phyloP scores from a whole-genome alignment of 1,284 basidiomycete species.

The Cryptococcus maquisensis region DNA sequence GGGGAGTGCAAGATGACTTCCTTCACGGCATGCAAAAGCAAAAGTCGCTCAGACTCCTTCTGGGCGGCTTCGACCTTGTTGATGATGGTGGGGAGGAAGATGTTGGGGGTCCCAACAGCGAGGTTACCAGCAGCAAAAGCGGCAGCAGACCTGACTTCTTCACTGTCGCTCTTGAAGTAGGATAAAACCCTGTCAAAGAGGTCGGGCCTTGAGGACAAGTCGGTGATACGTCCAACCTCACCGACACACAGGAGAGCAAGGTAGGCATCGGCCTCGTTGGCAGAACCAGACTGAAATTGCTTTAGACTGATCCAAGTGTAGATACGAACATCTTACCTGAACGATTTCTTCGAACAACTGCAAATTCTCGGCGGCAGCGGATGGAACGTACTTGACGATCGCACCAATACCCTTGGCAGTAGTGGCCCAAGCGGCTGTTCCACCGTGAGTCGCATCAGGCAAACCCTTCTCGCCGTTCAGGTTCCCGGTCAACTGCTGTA shows the following conservation, averaged over 20 bases:
- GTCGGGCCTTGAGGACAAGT: slow-evolving; percentile 71
- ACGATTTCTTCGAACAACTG: slow-evolving; percentile 73
- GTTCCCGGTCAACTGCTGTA: slow-evolving; percentile 59
- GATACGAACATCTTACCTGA: slow-evolving; percentile 53
- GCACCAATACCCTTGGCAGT: slow-evolving; percentile 78
- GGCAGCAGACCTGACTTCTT: slow-evolving; percentile 79
- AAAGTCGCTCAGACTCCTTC: slow-evolving; percentile 68
- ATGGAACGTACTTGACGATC: slow-evolving; percentile 65
- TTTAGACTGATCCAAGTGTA: too few relatives aligned
- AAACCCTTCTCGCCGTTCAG: slow-evolving; percentile 24
- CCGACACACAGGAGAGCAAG: slow-evolving; percentile 83
- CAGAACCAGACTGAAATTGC: slow-evolving; percentile 14
- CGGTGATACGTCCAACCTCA: slow-evolving; percentile 83
- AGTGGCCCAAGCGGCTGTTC: slow-evolving; percentile 54
- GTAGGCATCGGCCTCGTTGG: slow-evolving; percentile 62
- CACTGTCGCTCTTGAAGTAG: slow-evolving; percentile 69
- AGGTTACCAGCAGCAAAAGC: slow-evolving; percentile 95
- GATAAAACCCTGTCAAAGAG: slow-evolving; percentile 70
- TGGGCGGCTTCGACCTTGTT: slow-evolving; percentile 65
- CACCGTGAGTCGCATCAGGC: slow-evolving; percentile 42
- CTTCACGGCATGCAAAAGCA: slow-evolving; percentile 87
- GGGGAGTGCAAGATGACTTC: slow-evolving; percentile 91
- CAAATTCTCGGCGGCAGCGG: slow-evolving; percentile 70
- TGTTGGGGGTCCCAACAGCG: slow-evolving; percentile 79
- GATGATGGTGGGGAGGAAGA: slow-evolving; percentile 80